Evolutionary conservation across 2,329 filamentous ascomycete genomes (phyloP), one percentile per base, ranked within the genome.

Genomic region (Malbranchea zuffiana): DNA sequence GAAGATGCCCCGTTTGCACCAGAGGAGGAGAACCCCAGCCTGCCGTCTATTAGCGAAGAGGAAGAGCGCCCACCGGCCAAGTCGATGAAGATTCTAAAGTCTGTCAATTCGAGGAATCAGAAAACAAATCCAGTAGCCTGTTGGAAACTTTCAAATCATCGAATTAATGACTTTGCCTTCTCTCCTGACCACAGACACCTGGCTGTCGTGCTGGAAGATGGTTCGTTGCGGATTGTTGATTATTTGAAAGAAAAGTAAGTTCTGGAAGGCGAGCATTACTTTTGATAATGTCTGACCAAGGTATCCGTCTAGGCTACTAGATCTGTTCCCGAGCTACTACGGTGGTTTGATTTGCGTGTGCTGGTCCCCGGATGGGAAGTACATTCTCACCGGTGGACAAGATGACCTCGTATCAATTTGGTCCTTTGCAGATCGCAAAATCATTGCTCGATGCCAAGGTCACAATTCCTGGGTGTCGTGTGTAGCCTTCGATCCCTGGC

Each of bases 351-450:
- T 82, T 29, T 94, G 86, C 53, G 86, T 95, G 2, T 93, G 85
- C 62, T 98, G 90, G 90, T 95, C 88, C 5, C 90, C 90, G 6
- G 90, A 98, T 54, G 87, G 86, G 35, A 88, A 92, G 56, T 98
- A 96, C 57, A 78, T 98, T 35, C 69, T 98, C 12, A 95, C 90
- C 0, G 90, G 90, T 35, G 87, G 90, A 3, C 88, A 96, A 60
- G 90, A 98, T 56, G 90, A 98, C 56, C 67, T 96, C 6, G 82
- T 98, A 8, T 92, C 86, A 1, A 95, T 98, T 48, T 98, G 90
- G 90, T 90, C 80, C 11, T 70, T 94, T 24, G 72, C 78, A 26
- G 90, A 96, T 51, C 78, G 76, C 30, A 75, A 78, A 36, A 77
- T 98, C 33, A 80, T 98, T 33, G 90, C 88, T 12, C 76, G 90